Base-by-base conservation (phyloP, 306 rosid genomes). In the Sechiopsis laciniata region DNA sequence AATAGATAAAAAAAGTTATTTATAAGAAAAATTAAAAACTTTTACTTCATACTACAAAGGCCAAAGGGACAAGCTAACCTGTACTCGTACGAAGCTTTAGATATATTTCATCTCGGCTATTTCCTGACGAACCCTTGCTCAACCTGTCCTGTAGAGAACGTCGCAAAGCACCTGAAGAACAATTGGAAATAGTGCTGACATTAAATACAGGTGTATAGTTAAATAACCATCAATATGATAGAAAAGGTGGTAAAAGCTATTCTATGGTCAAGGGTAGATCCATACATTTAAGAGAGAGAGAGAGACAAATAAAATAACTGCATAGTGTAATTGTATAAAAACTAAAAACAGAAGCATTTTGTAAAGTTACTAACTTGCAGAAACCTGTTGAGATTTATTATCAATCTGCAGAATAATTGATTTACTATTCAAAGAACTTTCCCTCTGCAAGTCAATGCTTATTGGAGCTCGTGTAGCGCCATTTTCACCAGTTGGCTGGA, bases 381-480 rank as follows among this genome's bases (percentile, higher is more conserved):
- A 89, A 81, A 94, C 99, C 84, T 89, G 97, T 74, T 94, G 97
- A 16, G 95, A 86, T 80, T 91, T 94, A 73, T 89, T 89, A 79
- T 94, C 99, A 76, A 94, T 94, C 89, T 89, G 99, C 83, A 94
- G 75, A 56, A 90, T 81, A 67, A 94, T 94, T 12, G 95, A 94
- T 84, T 91, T 94, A 83, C 92, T 94, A 87, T 92, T 94, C 92
- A 94, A 84, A 40, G 95, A 80, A 68, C 82, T 80, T 73, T 94
- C 99, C 68, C 90, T 81, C 86, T 87, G 99, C 74, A 94, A 86
- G 84, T 91, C 96, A 75, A 94, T 87, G 83, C 87, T 83, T 68
- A 94, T 91, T 40, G 97, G 99, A 78, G 97, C 97, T 6, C 99
- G 89, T 1, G 99, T 94, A 72, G 97, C 99, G 69, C 99, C 99